Evolutionary conservation across 2,329 filamentous ascomycete genomes (phyloP), one percentile per base, ranked within the genome.

Genomic region (Trichoderma lentiforme): DNA sequence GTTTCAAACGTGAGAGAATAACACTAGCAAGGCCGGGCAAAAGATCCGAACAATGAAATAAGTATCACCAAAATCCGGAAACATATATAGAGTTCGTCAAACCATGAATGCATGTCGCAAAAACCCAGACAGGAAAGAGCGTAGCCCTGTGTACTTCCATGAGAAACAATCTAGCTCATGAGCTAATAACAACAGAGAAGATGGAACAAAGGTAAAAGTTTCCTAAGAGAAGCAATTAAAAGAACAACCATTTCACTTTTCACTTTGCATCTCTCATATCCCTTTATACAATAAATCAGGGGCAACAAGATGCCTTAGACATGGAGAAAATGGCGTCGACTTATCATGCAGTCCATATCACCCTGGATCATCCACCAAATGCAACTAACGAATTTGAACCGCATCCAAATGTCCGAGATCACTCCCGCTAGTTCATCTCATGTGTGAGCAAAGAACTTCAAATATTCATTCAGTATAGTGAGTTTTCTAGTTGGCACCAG

Each of bases 401-500:
- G 28, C 15, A 8, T 24, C 32, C 30, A 39, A 57, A 56, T 8
- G 24, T 28, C 64, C 51, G 21, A 53, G 21, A 67, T 57, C 21
- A 47, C 14, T 4, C 30, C 28, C 39, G 21, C 39, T 21, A 62
- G 39, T 62, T 26, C 39, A 28, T 21, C 43, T 39, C 28, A 36
- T 36, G 8, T 62, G 58, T 36, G 21, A 28, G n/a, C 21, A 6
- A 18, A 67, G 30, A 53, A 39, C 30, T 26, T 26, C 21, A 39
- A 47, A 53, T 53, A 43, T 39, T 12, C 14, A 43, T 43, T 26
- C 12, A 21, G 6, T 53, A 30, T 30, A 14, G 15, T 39, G 6
- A 14, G 21, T 62, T 39, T 56, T 39, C 28, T 71, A 34, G 58
- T 72, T 70, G 28, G 24, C n/a, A 14, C 63, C 68, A 24, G 76